These are phyloP conservation scores for Aspergillus sp. DNA, from an alignment of 2,329 filamentous ascomycete genomes.

Conservation along the genomic window DNA sequence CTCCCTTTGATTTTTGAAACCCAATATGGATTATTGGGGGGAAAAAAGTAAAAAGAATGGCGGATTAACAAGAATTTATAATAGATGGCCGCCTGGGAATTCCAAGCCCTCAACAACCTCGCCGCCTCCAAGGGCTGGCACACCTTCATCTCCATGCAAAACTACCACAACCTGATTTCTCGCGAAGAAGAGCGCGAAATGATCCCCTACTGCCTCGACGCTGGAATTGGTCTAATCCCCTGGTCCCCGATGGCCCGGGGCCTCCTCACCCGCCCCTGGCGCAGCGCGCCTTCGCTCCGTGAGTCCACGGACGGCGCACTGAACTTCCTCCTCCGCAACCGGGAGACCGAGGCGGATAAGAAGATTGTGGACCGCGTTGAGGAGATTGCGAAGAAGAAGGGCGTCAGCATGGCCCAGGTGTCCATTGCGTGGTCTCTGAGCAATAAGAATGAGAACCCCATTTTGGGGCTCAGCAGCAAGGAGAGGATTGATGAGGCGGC, in stretches of 20 bases:
- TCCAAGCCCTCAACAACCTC: slow-evolving; percentile 51
- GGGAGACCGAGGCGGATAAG: slow-evolving; percentile 50
- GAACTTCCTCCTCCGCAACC: slow-evolving; percentile 40
- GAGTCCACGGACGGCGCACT: slow-evolving; percentile 47
- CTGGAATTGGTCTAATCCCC: slow-evolving; percentile 58
- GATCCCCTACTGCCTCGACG: slow-evolving; percentile 49
- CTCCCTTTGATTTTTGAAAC: no score
- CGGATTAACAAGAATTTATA: not conserved
- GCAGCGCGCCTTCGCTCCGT: slow-evolving; percentile 64
- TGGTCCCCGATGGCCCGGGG: slow-evolving; percentile 69
- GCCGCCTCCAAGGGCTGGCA: slow-evolving; percentile 50
- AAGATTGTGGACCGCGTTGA: slow-evolving; percentile 57
- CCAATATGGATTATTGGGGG: not conserved
- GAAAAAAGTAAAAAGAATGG: not conserved
- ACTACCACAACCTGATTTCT: slow-evolving; percentile 49
- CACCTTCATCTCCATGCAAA: slow-evolving; percentile 53
- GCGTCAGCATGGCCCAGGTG: slow-evolving; percentile 63
- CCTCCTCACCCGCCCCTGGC: slow-evolving; percentile 48
- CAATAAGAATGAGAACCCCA: slow-evolving; percentile 55
- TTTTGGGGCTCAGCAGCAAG: slow-evolving; percentile 61
- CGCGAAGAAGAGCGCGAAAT: slow-evolving; percentile 43
- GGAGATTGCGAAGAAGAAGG: slow-evolving; percentile 58
- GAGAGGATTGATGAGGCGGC: slow-evolving; percentile 64
- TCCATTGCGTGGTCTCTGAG: slow-evolving; percentile 63
- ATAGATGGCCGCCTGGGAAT: slow-evolving; percentile 45